phyloP scores from a whole-genome alignment of 108 stramenopile species.

The Hondaea fermentalgiana region DNA sequence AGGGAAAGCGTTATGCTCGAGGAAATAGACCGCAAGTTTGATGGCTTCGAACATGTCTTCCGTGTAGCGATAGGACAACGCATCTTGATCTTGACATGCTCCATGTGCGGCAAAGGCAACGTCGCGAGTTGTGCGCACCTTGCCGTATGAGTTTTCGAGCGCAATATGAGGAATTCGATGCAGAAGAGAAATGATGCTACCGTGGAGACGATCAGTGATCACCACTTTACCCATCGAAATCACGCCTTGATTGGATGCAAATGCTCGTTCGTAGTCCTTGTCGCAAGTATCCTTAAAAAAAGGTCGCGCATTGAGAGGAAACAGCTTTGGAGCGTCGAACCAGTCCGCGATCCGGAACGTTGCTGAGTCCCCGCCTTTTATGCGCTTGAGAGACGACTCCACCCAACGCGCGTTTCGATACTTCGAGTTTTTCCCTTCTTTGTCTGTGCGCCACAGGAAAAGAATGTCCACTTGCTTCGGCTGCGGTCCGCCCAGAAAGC shows the following conservation, averaged over 20 bases:
- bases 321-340: background rate
- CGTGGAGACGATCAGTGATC: background rate
- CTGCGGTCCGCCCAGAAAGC: background rate
- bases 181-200: background rate
- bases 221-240: background rate
- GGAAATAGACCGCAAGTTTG: background rate
- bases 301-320: background rate
- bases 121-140: background rate
- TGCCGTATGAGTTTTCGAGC: background rate
- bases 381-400: background rate
- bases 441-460: background rate
- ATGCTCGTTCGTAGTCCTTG: background rate
- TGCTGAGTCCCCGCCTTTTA: background rate
- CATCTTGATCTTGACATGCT: background rate
- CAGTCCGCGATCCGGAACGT: background rate
- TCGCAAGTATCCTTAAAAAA: background rate
- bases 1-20: background rate
- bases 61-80: background rate
- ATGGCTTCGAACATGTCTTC: background rate
- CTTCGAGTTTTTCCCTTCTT: background rate
- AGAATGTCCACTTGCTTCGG: background rate
- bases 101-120: background rate
- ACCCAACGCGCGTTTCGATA: background rate
- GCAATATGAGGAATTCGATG: background rate
- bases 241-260: background rate